Percentiles rank a stretch among this genome's conserved stretches.
Conservation (phyloP, 495 filamentous ascomycete genomes). For the Friedmanniomyces simplex region DNA sequence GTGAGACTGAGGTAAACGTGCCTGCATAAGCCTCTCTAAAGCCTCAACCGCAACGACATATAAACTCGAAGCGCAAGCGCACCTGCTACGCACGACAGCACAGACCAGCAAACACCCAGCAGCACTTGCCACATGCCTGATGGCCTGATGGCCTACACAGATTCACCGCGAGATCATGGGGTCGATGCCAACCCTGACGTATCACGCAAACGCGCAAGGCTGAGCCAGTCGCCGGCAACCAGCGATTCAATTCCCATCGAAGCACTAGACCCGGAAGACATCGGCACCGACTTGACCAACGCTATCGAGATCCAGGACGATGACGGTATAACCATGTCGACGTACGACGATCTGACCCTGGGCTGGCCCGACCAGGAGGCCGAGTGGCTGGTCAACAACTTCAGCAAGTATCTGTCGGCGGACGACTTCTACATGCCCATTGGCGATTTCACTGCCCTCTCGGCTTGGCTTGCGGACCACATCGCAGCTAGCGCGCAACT, state of each 20-base stretch:
- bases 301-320: conserved; percentile 22
- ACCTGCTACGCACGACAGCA: not conserved
- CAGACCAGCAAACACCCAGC: not conserved
- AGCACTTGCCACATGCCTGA: not conserved
- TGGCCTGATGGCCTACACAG: conserved; percentile 10
- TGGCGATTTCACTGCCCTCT: not conserved
- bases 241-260: conserved; percentile 25
- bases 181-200: conserved; percentile 11
- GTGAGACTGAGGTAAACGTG: not conserved
- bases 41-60: not conserved
- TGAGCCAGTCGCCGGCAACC: conserved; percentile 14
- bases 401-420: not conserved
- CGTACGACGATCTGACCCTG: not conserved
- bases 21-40: not conserved
- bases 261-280: conserved; percentile 19
- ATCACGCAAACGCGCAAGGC: conserved; percentile 17
- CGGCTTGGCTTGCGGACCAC: not conserved
- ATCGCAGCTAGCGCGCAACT: not conserved
- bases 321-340: not conserved
- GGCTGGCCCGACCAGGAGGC: not conserved
- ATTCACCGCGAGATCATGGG: conserved; percentile 14
- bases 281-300: conserved; percentile 13
- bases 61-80: not conserved
- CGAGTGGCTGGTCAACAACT: not conserved
- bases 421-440: not conserved